Evolutionary conservation across 202 grass and related monocot genomes (phyloP), one percentile per base, ranked within the genome.

Genomic region (Eragrostis tef): DNA sequence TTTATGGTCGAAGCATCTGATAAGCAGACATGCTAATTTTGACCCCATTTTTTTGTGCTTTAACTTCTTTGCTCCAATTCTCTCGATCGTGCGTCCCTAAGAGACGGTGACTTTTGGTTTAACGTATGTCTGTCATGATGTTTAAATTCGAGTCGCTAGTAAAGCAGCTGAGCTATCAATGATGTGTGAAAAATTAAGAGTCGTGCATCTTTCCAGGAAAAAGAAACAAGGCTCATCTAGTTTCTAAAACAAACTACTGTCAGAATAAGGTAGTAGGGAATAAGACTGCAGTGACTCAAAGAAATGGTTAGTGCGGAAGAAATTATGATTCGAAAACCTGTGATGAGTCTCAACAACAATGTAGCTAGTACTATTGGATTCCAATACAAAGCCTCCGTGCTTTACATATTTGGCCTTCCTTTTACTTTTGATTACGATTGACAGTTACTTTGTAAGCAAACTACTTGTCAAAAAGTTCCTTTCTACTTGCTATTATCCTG

Each of bases 41-140:
- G 66, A 81, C 71, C 62, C 29, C 29, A 1, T 31, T 31, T 31
- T 76, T 46, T 75, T 85, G 63, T 69, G 64, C 71, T 73, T 60
- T n/a, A n/a, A n/a, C n/a, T 31, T 48, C 51, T 60, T 69, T 85
- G 44, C 74, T 42, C 70, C 54, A 58, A 43, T 79, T 13, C 48
- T 34, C 7, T 49, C 48, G n/a, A n/a, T n/a, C n/a, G 77, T 57
- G 58, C 78, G 65, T 89, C 72, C 57, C 19, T 46, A 46, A 64
- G 47, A 48, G 56, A 85, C 48, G 63, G 64, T 48, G 47, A 41
- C n/a, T 19, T 72, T 71, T 59, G 9, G 20, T 75, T 73, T 72
- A n/a, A 2, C 50, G 16, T 53, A 31, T 3, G 29, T 31, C 50
- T n/a, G 5, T 7, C 17, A n/a, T 53, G 50, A 53, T n/a, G 50